Evolutionary conservation across 306 rosid species (phyloP).

Genomic region (Abrus precatorius): DNA sequence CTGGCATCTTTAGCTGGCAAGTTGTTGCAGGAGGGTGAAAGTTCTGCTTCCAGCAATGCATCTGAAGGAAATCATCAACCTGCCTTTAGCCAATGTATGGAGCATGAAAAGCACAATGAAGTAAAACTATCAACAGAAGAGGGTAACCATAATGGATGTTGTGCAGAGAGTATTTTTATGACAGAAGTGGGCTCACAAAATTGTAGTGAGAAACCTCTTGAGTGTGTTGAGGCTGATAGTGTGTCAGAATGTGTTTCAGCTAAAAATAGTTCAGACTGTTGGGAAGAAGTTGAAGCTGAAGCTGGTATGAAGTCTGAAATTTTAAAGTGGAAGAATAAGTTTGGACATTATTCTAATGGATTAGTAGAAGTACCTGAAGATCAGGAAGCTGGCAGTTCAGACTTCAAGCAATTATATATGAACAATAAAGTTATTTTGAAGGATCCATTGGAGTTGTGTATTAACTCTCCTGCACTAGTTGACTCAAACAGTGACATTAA

Average conservation of each 20-base stretch:
- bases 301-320: constrained; percentile 57
- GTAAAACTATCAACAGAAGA: constrained; percentile 55
- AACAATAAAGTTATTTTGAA: constrained; percentile 61
- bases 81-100: constrained; percentile 55
- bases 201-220: constrained; percentile 53
- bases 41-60: constrained; percentile 85
- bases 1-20: constrained; percentile 93
- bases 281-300: constrained; percentile 49
- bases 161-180: constrained; percentile 57
- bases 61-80: constrained; percentile 66
- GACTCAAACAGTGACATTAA: constrained; percentile 55
- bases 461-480: constrained; percentile 56
- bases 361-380: constrained; percentile 56
- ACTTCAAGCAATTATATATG: constrained; percentile 50
- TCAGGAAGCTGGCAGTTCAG: constrained; percentile 50
- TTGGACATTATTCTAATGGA: constrained; percentile 51
- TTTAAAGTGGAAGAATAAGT: constrained; percentile 53
- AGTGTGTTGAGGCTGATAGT: constrained; percentile 53
- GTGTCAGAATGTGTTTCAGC: constrained; percentile 59
- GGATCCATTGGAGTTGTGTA: constrained; percentile 55
- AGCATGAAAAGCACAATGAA: constrained; percentile 56
- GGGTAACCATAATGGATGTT: constrained; percentile 59
- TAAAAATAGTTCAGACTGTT: constrained; percentile 53
- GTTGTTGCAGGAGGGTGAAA: constrained; percentile 85
- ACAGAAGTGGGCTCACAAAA: constrained; percentile 55